A percentile compares a stretch with the other conserved stretches of the same genome.
Conservation (phyloP, 805 yeast genomes). For the Cyberlindnera mycetangii region DNA sequence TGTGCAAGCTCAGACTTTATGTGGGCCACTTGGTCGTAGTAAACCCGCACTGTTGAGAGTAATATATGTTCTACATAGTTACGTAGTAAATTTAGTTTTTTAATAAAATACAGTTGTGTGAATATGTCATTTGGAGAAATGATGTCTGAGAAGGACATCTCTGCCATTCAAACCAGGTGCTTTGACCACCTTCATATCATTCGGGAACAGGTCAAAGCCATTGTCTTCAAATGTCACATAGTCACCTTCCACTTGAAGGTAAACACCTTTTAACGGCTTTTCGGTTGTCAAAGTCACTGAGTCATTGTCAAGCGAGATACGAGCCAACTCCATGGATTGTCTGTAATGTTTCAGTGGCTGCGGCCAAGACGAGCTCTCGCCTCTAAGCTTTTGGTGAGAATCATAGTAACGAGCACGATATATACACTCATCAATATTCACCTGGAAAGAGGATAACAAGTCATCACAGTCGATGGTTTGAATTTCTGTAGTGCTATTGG, state of each 20-base stretch:
- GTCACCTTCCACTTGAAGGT: constrained; percentile 28
- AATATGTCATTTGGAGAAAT: constrained; percentile 5
- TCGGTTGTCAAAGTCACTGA: constrained; percentile 28
- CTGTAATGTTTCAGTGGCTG: constrained; percentile 31
- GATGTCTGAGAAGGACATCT: constrained; percentile 7
- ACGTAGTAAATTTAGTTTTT: too few species aligned
- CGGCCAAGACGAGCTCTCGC: constrained; percentile 46
- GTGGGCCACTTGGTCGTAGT: too few species aligned
- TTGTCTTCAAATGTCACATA: constrained; percentile 37
- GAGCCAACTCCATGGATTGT: constrained; percentile 21
- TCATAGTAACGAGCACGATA: constrained; percentile 15
- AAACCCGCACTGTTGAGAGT: too few species aligned
- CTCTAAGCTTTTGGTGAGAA: constrained; percentile 19
- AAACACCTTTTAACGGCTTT: constrained; percentile 45
- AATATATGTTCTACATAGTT: too few species aligned
- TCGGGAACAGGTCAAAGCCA: constrained; percentile 48
- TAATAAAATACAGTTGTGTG: too few species aligned
- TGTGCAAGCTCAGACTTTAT: too few species aligned
- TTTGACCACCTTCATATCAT: constrained; percentile 18
- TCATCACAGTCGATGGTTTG: neutral
- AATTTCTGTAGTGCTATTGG: constrained; percentile 11
- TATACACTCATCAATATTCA: constrained; percentile 8
- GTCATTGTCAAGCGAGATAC: constrained; percentile 27
- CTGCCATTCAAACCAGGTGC: constrained; percentile 3
- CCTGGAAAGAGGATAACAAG: neutral